Percentiles rank a stretch among this genome's conserved stretches.
Evolutionary conservation across 2,329 filamentous ascomycete species (phyloP).

Genomic region (Pseudofabraea citricarpa): DNA sequence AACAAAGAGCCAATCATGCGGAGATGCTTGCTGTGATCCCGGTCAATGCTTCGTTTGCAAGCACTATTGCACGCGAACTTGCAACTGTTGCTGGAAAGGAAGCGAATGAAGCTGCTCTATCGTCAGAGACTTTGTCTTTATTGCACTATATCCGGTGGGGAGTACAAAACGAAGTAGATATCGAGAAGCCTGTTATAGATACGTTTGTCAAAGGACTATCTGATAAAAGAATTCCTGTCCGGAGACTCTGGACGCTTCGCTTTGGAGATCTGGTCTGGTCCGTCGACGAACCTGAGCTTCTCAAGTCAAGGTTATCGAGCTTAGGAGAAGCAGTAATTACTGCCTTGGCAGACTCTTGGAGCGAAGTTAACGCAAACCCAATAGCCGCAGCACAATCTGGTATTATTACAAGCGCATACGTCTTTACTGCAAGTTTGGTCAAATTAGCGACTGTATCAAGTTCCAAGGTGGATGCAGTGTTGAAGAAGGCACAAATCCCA

Average conservation of each 20-base stretch:
- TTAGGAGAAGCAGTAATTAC: constrained; percentile 50
- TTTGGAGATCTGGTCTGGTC: constrained; percentile 66
- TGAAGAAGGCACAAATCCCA: constrained; percentile 58
- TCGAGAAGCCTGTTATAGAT: constrained; percentile 65
- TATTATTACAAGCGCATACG: constrained; percentile 73
- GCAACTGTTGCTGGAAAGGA: constrained; percentile 73
- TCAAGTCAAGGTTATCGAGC: constrained; percentile 41
- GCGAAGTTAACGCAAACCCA: constrained; percentile 75
- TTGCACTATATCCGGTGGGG: constrained; percentile 59
- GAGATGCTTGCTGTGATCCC: constrained; percentile 70
- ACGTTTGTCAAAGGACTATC: constrained; percentile 73
- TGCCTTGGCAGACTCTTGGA: constrained; percentile 64
- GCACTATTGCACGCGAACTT: constrained; percentile 62
- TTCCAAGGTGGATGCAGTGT: constrained; percentile 48
- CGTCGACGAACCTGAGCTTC: constrained; percentile 38
- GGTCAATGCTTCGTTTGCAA: constrained; percentile 55
- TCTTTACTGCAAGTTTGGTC: constrained; percentile 56
- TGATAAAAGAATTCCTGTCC: constrained; percentile 77
- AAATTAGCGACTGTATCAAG: constrained; percentile 48
- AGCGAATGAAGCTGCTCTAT: constrained; percentile 78
- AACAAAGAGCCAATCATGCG: constrained; percentile 78
- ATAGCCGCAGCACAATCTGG: constrained; percentile 76
- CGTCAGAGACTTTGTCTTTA: constrained; percentile 69
- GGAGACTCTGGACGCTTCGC: constrained; percentile 75
- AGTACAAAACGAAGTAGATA: constrained; percentile 52